Conservation (phyloP, 2,329 filamentous ascomycete species). For the Pseudohalonectria lignicola region DNA sequence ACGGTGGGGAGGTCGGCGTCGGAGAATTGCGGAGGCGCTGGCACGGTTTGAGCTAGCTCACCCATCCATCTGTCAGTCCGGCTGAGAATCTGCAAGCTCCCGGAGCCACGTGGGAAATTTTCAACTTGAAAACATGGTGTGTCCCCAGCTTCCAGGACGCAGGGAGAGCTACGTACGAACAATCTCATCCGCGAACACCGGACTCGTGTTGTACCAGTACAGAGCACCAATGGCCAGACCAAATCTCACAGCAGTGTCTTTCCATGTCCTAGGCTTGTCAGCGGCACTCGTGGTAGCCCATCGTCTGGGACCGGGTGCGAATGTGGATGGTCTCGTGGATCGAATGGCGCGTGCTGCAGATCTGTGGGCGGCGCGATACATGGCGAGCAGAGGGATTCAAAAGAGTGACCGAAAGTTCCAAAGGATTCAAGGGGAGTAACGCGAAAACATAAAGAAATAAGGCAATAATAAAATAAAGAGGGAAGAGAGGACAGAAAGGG, state of each 20-base stretch:
- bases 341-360: constrained; percentile 33
- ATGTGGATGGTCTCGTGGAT: constrained; percentile 24
- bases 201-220: constrained; percentile 92
- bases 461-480: constrained; percentile 2
- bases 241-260: constrained; percentile 62
- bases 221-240: constrained; percentile 64
- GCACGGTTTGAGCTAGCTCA: constrained; percentile 17
- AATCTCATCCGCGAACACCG: constrained; percentile 75
- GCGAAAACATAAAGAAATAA: constrained; percentile 4
- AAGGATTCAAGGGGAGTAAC: constrained; percentile 7
- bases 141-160: too few species aligned
- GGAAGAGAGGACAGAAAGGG: too few species aligned
- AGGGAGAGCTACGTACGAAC: constrained; percentile 43
- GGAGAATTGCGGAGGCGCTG: constrained; percentile 39
- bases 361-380: constrained; percentile 43
- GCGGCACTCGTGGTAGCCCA: constrained; percentile 45
- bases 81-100: background rate
- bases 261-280: constrained; percentile 69
- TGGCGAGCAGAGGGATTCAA: constrained; percentile 15
- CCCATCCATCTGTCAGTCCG: background rate
- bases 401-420: too few species aligned
- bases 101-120: too few species aligned
- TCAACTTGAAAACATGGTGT: too few species aligned
- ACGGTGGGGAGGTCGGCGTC: constrained; percentile 52
- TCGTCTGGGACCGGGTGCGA: constrained; percentile 31